Conservation (phyloP, 768 basidiomycete genomes). For the Strobilomyces dryophilus region DNA sequence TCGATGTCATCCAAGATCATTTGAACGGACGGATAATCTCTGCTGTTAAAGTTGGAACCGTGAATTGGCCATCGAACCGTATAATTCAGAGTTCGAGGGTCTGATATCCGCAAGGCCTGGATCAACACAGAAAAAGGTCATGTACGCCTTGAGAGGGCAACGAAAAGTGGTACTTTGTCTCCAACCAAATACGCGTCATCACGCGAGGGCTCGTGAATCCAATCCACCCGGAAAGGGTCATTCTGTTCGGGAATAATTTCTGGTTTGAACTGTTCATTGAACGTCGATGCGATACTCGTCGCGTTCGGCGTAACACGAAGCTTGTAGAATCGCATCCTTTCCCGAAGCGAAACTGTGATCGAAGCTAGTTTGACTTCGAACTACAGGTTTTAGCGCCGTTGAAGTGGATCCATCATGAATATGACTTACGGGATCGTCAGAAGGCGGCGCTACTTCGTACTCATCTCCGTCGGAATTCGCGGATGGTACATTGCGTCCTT, state of each 20-base stretch:
- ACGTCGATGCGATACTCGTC: conserved; percentile 64
- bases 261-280: conserved; percentile 80
- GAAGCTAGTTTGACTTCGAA: conserved; percentile 75
- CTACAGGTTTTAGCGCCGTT: conserved; percentile 33
- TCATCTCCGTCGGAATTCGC: conserved; percentile 42
- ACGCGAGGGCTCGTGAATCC: conserved; percentile 60
- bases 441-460: conserved; percentile 40
- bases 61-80: conserved; percentile 78
- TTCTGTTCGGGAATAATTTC: conserved; percentile 84
- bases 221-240: conserved; percentile 80
- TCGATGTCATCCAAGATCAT: conserved; percentile 76
- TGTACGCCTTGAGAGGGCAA: neutral
- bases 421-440: conserved; percentile 61
- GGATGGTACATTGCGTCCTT: conserved; percentile 23
- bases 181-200: conserved; percentile 54
- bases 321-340: conserved; percentile 85
- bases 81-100: conserved; percentile 67
- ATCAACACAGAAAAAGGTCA: conserved; percentile 9
- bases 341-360: conserved; percentile 67
- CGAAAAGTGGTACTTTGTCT: conserved; percentile 48
- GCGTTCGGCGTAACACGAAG: conserved; percentile 70
- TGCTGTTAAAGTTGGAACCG: conserved; percentile 77
- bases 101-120: conserved; percentile 66
- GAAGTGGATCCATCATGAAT: neutral
- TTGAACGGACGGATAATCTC: conserved; percentile 70